Conservation (phyloP, 352 stramenopile species). For the Phytopythium helicoides region DNA sequence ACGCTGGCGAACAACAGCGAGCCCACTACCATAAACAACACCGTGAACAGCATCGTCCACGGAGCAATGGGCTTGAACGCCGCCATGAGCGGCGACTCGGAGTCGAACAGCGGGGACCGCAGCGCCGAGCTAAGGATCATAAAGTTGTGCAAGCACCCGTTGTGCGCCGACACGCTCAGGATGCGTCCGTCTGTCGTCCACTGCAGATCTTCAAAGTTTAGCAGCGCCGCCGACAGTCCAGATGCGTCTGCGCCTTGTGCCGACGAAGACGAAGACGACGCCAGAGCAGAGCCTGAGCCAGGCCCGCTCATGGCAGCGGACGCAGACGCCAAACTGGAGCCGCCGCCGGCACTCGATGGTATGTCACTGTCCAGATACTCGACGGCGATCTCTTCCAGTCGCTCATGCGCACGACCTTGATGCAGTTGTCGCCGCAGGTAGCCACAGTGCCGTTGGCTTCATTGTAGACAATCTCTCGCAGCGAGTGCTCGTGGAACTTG, state of each 20-base stretch:
- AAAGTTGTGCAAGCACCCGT: constrained; percentile 90
- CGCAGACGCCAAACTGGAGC: constrained; percentile 9
- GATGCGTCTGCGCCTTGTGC: constrained; percentile 8
- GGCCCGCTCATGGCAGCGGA: constrained; percentile 8
- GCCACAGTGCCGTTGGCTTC: constrained; percentile 84
- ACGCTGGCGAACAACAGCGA: constrained; percentile 48
- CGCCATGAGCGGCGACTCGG: constrained; percentile 53
- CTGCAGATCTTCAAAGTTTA: constrained; percentile 70
- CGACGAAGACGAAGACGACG: constrained; percentile 1
- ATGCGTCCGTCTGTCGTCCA: constrained; percentile 91
- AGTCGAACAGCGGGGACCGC: constrained; percentile 52
- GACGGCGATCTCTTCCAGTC: constrained; percentile 86
- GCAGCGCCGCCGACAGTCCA: constrained; percentile 18
- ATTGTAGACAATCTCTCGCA: constrained; percentile 80
- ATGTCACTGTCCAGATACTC: constrained; percentile 69
- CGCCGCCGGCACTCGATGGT: neutral
- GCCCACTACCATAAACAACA: constrained; percentile 43
- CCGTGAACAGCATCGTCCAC: constrained; percentile 59
- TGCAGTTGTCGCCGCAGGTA: constrained; percentile 84
- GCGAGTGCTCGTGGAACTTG: constrained; percentile 77
- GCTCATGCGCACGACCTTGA: constrained; percentile 91
- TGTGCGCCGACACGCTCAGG: constrained; percentile 82
- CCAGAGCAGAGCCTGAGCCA: neutral
- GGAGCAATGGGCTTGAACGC: constrained; percentile 62
- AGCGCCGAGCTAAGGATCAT: constrained; percentile 74